Evolutionary conservation across 2,329 filamentous ascomycete genomes (phyloP), one percentile per base, ranked within the genome.

Genomic region (Alternaria atra): DNA sequence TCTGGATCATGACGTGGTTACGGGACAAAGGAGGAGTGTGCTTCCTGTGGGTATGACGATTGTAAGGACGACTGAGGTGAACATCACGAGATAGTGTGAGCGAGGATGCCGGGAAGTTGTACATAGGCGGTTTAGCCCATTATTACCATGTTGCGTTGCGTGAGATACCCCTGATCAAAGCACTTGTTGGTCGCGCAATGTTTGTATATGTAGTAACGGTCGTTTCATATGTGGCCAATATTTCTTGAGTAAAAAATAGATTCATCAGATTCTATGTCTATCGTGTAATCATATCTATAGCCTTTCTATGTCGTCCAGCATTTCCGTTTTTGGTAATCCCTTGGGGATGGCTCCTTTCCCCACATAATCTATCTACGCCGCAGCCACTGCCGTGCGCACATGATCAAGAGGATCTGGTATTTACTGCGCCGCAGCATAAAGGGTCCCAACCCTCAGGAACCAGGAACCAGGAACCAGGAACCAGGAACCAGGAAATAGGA

Each of bases 11-110:
- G 52, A 52, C 17, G 58, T 29, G 6, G 48, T 3, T 1, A 44
- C 48, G 23, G 65, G 66, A 17, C 60, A 69, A 15, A 40, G 54
- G 51, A 43, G 47, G n/a, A 58, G 62, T 20, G n/a, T 56, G 23
- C 39, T 55, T 43, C 43, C 57, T 47, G 59, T 54, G 44, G 59
- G 57, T 4, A 58, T 60, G 52, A 56, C 51, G 8, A 72, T 72
- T 51, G 50, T 71, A 32, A 62, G 57, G 53, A 72, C 68, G 5
- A 69, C 66, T 20, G 68, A 68, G 44, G 68, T 72, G 2, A 60
- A 55, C 55, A 53, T 70, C 27, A 53, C 57, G 13, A 51, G 62
- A 25, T 61, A 48, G 52, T 17, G n/a, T 57, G 27, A 17, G 3
- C 15, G 10, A 12, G 27, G 13, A 25, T 3, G 23, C n/a, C 8